phyloP scores from a whole-genome alignment of 805 yeast species.

The Wickerhamomyces rabaulensis region DNA sequence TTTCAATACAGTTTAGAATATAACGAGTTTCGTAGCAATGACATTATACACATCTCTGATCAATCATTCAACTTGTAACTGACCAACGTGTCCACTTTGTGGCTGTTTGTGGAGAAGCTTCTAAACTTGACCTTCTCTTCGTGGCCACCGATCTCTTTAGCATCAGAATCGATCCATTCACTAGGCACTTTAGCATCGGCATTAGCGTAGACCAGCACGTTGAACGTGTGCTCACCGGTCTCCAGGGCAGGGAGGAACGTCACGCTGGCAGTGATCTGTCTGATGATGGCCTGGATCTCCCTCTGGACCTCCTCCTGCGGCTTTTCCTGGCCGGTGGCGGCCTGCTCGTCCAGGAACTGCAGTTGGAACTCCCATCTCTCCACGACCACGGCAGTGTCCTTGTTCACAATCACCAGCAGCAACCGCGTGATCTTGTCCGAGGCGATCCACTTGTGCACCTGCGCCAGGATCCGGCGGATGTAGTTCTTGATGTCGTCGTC shows the following conservation, averaged over 20 bases:
- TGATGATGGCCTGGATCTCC: slow-evolving; percentile 79
- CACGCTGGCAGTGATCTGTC: slow-evolving; percentile 86
- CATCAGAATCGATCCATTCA: slow-evolving; percentile 82
- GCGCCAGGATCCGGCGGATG: slow-evolving; percentile 60
- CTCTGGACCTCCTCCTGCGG: slow-evolving; percentile 48
- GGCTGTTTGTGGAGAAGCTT: slow-evolving; percentile 61
- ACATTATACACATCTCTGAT: neutral
- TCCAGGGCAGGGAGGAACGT: slow-evolving; percentile 77
- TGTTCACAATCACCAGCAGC: slow-evolving; percentile 67
- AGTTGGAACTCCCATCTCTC: slow-evolving; percentile 88
- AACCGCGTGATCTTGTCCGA: slow-evolving; percentile 63
- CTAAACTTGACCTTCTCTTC: slow-evolving; percentile 68
- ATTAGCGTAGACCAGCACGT: slow-evolving; percentile 78
- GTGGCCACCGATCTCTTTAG: slow-evolving; percentile 43
- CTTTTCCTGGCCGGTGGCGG: slow-evolving; percentile 9
- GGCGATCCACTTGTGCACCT: slow-evolving; percentile 69
- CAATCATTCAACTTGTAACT: slow-evolving; percentile 28
- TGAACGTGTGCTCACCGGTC: slow-evolving; percentile 65
- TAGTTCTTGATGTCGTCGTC: slow-evolving; percentile 76
- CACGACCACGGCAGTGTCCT: slow-evolving; percentile 58
- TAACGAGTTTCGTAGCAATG: neutral
- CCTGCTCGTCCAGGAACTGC: slow-evolving; percentile 30
- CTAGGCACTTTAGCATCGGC: slow-evolving; percentile 61
- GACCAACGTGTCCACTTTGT: slow-evolving; percentile 69
- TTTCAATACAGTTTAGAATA: neutral